These are phyloP conservation scores for Suhomyces kunorum DNA, from an alignment of 1,139 yeast genomes.

Conservation along the genomic window DNA sequence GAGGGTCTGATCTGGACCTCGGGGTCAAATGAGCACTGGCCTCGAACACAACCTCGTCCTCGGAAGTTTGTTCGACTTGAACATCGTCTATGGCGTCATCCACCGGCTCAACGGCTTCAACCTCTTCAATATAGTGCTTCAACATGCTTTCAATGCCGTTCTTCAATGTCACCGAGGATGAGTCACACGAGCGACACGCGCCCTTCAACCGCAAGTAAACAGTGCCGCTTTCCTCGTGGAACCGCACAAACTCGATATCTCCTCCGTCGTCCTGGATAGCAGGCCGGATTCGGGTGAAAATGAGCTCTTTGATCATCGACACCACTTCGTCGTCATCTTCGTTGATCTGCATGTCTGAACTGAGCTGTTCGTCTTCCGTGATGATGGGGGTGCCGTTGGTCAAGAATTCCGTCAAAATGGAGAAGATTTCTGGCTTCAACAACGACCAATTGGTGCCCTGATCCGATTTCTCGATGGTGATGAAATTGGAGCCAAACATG, in stretches of 20 bases:
- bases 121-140: slow-evolving; percentile 79
- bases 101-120: slow-evolving; percentile 64
- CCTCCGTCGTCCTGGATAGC: slow-evolving; percentile 91
- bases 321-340: slow-evolving; percentile 80
- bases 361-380: slow-evolving; percentile 33
- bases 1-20: slow-evolving; percentile 36
- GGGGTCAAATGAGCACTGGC: slow-evolving; percentile 31
- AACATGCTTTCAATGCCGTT: slow-evolving; percentile 83
- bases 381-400: slow-evolving; percentile 69
- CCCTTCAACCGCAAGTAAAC: slow-evolving; percentile 70
- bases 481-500: slow-evolving; percentile 63
- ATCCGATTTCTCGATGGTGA: slow-evolving; percentile 75
- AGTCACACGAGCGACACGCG: slow-evolving; percentile 79
- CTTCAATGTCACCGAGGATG: slow-evolving; percentile 72
- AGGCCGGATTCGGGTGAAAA: slow-evolving; percentile 92
- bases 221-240: slow-evolving; percentile 62
- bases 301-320: slow-evolving; percentile 87
- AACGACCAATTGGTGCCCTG: slow-evolving; percentile 65
- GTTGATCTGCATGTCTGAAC: slow-evolving; percentile 42
- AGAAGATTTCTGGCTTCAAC: slow-evolving; percentile 85
- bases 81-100: slow-evolving; percentile 49
- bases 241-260: slow-evolving; percentile 71
- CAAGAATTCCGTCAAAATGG: slow-evolving; percentile 79
- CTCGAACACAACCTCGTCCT: slow-evolving; percentile 18
- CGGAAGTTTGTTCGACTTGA: slow-evolving; percentile 24